A percentile compares a stretch with the other conserved stretches of the same genome.
These are phyloP conservation scores for Nitzschia sp. DNA, from an alignment of 108 stramenopile genomes.

Conservation along the genomic window DNA sequence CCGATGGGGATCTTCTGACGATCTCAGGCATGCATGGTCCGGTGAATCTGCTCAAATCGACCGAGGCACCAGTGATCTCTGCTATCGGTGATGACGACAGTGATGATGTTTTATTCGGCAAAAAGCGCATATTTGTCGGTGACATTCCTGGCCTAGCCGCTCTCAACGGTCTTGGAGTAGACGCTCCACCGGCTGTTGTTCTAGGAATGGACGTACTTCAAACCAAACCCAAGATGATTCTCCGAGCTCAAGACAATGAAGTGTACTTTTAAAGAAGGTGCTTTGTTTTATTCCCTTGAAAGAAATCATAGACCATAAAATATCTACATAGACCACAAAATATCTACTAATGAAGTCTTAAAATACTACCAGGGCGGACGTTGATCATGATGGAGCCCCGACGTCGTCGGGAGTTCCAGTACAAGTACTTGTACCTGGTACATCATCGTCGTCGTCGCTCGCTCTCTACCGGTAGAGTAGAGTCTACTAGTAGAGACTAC, in stretches of 20 bases:
- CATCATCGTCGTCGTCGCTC: too few relatives aligned
- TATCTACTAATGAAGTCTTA: too few relatives aligned
- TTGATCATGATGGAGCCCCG: too few relatives aligned
- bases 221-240: conserved; percentile 49
- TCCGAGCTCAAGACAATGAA: conserved; percentile 57
- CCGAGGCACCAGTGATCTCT: conserved; percentile 14
- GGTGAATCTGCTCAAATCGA: conserved; percentile 48
- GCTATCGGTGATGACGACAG: conserved; percentile 16
- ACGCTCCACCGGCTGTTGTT: conserved; percentile 68
- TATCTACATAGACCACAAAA: too few relatives aligned
- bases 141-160: conserved; percentile 79
- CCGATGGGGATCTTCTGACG: conserved; percentile 54
- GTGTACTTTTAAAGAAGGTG: conserved; percentile 67
- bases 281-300: too few relatives aligned
- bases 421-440: too few relatives aligned
- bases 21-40: conserved; percentile 57
- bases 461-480: too few relatives aligned
- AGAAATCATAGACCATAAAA: too few relatives aligned
- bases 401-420: too few relatives aligned
- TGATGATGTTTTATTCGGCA: conserved; percentile 33
- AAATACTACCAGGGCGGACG: too few relatives aligned
- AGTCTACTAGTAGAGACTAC: too few relatives aligned
- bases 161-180: conserved; percentile 59
- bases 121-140: conserved; percentile 54
- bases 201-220: conserved; percentile 78